Evolutionary conservation across 441 rosid genomes (phyloP).

Genomic region (Pelargonium citronellum): DNA sequence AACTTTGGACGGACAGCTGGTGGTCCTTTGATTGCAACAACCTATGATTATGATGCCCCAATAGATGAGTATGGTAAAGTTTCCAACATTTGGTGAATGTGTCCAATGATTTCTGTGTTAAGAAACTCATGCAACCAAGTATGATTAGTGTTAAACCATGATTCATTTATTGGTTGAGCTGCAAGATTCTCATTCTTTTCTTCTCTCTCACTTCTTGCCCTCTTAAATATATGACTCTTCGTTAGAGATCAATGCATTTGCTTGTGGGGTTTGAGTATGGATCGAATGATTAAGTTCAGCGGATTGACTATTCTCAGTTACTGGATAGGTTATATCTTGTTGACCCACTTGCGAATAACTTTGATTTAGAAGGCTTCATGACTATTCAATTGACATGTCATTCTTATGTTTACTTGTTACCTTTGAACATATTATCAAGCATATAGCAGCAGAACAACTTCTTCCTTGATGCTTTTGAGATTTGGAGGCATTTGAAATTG

Average conservation of each 20-base stretch:
- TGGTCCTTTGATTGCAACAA: conserved; percentile 59
- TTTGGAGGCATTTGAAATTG: background rate
- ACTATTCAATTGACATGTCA: background rate
- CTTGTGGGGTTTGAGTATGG: conserved; percentile 3
- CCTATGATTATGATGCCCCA: conserved; percentile 73
- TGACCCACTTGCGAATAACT: background rate
- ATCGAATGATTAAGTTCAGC: background rate
- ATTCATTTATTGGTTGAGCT: background rate
- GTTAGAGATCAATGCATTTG: background rate
- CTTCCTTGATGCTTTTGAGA: background rate
- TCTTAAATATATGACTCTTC: background rate
- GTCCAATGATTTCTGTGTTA: background rate
- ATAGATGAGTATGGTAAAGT: conserved; percentile 59
- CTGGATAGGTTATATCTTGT: background rate
- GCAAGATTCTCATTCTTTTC: background rate
- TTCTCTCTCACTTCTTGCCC: background rate
- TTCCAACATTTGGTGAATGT: background rate
- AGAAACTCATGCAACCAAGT: background rate
- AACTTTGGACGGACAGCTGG: conserved; percentile 68
- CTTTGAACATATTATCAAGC: background rate
- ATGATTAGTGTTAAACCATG: background rate
- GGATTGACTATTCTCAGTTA: background rate
- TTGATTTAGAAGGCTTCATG: background rate
- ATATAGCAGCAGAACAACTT: background rate
- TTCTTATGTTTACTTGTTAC: background rate